Evolutionary conservation across 306 rosid genomes (phyloP).

Genomic region (Mucuna pruriens): DNA sequence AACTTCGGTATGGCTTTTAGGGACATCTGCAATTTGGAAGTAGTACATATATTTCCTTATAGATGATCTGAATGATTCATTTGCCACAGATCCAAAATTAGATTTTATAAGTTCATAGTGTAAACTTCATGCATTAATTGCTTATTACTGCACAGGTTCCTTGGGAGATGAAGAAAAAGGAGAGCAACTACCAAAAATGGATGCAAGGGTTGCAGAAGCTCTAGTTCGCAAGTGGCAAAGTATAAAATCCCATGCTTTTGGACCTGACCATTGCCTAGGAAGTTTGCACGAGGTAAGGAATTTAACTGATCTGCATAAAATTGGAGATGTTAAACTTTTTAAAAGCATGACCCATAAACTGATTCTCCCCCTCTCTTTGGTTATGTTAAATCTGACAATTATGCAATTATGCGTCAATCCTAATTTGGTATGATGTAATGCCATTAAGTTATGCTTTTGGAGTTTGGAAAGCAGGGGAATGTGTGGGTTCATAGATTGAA

Average conservation of each 20-base stretch:
- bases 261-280: conserved; percentile 73
- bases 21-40: conserved; percentile 19
- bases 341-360: neutral
- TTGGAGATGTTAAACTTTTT: neutral
- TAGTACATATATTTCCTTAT: neutral
- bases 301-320: conserved; percentile 18
- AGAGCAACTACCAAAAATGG: conserved; percentile 74
- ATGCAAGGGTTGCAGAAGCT: conserved; percentile 89
- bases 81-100: neutral
- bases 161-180: conserved; percentile 53
- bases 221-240: conserved; percentile 90
- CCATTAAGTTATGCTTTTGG: conserved; percentile 5
- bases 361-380: neutral
- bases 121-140: conserved; percentile 19
- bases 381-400: conserved; percentile 27
- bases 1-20: conserved; percentile 60
- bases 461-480: conserved; percentile 17
- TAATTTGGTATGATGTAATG: neutral
- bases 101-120: conserved; percentile 28
- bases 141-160: conserved; percentile 46
- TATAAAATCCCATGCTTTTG: conserved; percentile 86
- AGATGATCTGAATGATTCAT: conserved; percentile 17
- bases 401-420: neutral
- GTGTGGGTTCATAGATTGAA: neutral
- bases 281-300: conserved; percentile 71